Evolutionary conservation across 768 basidiomycete genomes (phyloP), one percentile per base, ranked within the genome.

Genomic region (Tubosaeta sp.): DNA sequence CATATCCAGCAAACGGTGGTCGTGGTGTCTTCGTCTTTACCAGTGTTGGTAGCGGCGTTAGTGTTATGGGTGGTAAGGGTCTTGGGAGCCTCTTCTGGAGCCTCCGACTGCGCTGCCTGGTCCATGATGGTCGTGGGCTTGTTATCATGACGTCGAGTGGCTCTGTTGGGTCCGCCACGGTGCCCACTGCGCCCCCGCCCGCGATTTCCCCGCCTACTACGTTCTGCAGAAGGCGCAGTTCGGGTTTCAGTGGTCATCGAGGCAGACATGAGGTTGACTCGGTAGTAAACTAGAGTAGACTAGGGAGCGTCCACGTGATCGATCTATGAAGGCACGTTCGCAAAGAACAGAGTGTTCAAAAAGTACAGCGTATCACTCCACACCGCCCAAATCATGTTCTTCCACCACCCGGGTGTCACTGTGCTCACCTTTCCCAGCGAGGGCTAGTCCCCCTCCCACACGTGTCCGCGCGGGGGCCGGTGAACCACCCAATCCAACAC

Each of bases 1-100:
- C 95, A 96, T 69, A 97, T 97, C 81, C 84, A 95, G 71, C 95
- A 97, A 11, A 85, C 66, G 35, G 38, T 30, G 13, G 41, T 24
- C 1, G 52, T 36, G 44, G 67, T 69, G 25, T 57, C 62, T 16
- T 82, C 78, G 12, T 72, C 68, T 6, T 58, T 56, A 19, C 67
- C 40, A 5, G 52, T 31, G 5, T 49, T 38, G 25, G 45, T 48
- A 4, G 48, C 48, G 5, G 38, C 3, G 9, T 27, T 8, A 9
- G 30, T 10, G 41, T 40, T 13, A 40, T 12, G 21, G 21, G 35
- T 31, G 39, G 31, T 25, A 32, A 24, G 12, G 30, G 24, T 4
- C 14, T 52, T 53, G 40, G 40, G 6, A 10, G 49, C 14, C 1
- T 40, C 49, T 19, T 35, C 46, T 12, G 40, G 3, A 14, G 41